A percentile compares a stretch with the other conserved stretches of the same genome.
These are phyloP conservation scores for Pichia cactophila DNA, from an alignment of 1,139 yeast species.

Conservation along the genomic window DNA sequence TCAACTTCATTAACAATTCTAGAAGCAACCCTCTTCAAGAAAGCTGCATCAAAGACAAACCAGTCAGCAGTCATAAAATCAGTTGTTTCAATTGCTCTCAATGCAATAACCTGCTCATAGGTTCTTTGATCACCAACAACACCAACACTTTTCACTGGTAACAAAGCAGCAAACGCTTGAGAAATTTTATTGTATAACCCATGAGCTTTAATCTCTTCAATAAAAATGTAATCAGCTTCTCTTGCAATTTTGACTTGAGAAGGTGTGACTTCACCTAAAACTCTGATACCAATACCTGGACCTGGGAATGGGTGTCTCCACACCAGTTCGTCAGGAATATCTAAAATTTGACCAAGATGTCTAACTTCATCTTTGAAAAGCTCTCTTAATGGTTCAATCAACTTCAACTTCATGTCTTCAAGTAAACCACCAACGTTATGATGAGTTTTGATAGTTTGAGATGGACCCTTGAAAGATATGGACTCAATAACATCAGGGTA, in stretches of 20 bases:
- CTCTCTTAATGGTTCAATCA: constrained; percentile 97
- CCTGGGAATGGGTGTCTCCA: constrained; percentile 99
- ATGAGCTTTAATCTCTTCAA: constrained; percentile 88
- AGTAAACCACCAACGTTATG: constrained; percentile 98
- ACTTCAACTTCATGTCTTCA: constrained; percentile 96
- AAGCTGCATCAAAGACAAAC: constrained; percentile 88
- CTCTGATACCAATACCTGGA: constrained; percentile 98
- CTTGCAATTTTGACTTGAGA: constrained; percentile 93
- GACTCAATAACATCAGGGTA: constrained; percentile 99
- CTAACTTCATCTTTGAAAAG: constrained; percentile 98
- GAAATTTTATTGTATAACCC: constrained; percentile 90
- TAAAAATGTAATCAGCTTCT: constrained; percentile 92
- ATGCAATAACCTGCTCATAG: constrained; percentile 97
- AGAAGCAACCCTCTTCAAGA: constrained; percentile 87
- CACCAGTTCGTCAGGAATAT: constrained; percentile 92
- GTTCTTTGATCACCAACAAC: constrained; percentile 99
- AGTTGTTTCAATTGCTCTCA: constrained; percentile 94
- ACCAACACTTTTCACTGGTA: constrained; percentile 98
- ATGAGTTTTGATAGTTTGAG: constrained; percentile 98
- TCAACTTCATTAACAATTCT: constrained; percentile 97
- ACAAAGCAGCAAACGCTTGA: constrained; percentile 94
- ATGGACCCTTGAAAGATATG: constrained; percentile 98
- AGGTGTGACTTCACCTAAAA: constrained; percentile 91
- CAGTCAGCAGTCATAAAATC: constrained; percentile 99
- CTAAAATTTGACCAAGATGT: constrained; percentile 86